Evolutionary conservation across 331 rosid species (phyloP).

Genomic region (Acacia pycnantha): DNA sequence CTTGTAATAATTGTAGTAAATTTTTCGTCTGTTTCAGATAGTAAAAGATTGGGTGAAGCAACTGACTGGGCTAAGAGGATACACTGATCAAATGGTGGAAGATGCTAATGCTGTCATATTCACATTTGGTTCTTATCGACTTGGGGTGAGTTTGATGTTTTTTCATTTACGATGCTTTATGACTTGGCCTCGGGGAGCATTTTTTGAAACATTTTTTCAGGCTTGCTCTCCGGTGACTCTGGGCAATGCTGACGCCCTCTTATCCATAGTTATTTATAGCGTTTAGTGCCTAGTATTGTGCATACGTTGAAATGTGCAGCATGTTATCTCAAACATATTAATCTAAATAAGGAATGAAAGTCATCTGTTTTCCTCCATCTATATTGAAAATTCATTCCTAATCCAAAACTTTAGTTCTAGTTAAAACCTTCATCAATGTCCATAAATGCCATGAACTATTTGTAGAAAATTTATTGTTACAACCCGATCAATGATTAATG

Average conservation of each 20-base stretch:
- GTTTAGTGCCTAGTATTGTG: background rate
- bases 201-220: background rate
- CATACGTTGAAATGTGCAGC: background rate
- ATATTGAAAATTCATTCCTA: background rate
- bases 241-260: background rate
- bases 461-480: background rate
- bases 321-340: background rate
- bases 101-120: conserved; percentile 49
- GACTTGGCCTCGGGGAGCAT: background rate
- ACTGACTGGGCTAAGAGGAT: conserved; percentile 41
- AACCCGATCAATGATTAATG: background rate
- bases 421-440: background rate
- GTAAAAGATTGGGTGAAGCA: conserved; percentile 48
- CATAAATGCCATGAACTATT: background rate
- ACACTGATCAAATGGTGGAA: conserved; percentile 57
- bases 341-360: background rate
- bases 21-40: conserved; percentile 35
- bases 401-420: background rate
- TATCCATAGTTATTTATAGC: background rate
- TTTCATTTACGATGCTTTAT: background rate
- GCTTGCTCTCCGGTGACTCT: background rate
- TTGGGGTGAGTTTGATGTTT: conserved; percentile 38
- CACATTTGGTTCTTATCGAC: conserved; percentile 52
- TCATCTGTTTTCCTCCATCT: background rate
- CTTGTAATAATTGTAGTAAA: background rate